Percentiles rank a stretch among this genome's conserved stretches.
Conservation (phyloP, 176 grass and related monocot genomes). For the Hordeum vulgare region MorexV3_pseudomolecules_assembly NC_058519.1:370418929-370419428, state of each 20-base stretch:
- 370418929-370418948: no score
- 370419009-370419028: constrained; percentile 55
- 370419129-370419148: constrained; percentile 63
- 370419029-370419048: constrained; percentile 66
- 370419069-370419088: constrained; percentile 55
- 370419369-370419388: not conserved
- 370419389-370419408: not conserved
- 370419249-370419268: not conserved
- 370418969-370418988: constrained; percentile 64
- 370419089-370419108: constrained; percentile 12
- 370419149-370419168: not conserved
- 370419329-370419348: not conserved
- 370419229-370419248: not conserved
- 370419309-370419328: not conserved
- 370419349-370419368: not conserved
- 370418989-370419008: constrained; percentile 79
- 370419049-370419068: constrained; percentile 81
- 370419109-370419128: constrained; percentile 72
- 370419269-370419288: no score
- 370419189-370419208: not conserved
- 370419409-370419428: not conserved
- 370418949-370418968: no score
- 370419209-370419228: not conserved
- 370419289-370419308: no score
- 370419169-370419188: not conserved